phyloP scores from a whole-genome alignment of 1,139 yeast genomes.

The Saccharomycopsis crataegensis region DNA sequence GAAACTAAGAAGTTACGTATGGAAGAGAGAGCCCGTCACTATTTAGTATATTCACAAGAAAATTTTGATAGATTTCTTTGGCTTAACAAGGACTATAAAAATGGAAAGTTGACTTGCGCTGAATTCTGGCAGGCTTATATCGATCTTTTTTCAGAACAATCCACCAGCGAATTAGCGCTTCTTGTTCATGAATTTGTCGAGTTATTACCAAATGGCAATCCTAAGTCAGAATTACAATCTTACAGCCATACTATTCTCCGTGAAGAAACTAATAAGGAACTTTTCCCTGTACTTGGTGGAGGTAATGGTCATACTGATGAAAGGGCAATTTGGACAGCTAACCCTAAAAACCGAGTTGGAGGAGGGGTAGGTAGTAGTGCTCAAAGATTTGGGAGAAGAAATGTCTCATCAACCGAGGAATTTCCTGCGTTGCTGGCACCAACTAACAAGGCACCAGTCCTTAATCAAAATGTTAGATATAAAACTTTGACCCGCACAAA shows the following conservation, averaged over 20 bases:
- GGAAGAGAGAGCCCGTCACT: conserved; percentile 81
- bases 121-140: conserved; percentile 46
- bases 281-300: conserved; percentile 10
- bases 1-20: conserved; percentile 56
- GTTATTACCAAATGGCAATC: conserved; percentile 13
- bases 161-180: conserved; percentile 35
- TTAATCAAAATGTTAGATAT: conserved; percentile 22
- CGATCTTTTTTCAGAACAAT: conserved; percentile 38
- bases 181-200: conserved; percentile 42
- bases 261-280: background rate
- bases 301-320: background rate
- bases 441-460: conserved; percentile 21
- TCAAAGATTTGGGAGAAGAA: background rate
- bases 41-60: conserved; percentile 47
- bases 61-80: conserved; percentile 43
- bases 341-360: no score
- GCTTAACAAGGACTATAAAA: conserved; percentile 42
- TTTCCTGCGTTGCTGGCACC: conserved; percentile 23
- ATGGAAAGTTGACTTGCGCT: conserved; percentile 38
- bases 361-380: background rate
- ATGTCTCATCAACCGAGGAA: background rate
- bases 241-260: conserved; percentile 1
- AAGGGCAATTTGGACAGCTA: conserved; percentile 6
- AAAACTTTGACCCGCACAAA: background rate
- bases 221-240: conserved; percentile 1